Base-by-base conservation (phyloP, 2,329 filamentous ascomycete genomes). In the Sporothrix brunneoviolacea region DNA sequence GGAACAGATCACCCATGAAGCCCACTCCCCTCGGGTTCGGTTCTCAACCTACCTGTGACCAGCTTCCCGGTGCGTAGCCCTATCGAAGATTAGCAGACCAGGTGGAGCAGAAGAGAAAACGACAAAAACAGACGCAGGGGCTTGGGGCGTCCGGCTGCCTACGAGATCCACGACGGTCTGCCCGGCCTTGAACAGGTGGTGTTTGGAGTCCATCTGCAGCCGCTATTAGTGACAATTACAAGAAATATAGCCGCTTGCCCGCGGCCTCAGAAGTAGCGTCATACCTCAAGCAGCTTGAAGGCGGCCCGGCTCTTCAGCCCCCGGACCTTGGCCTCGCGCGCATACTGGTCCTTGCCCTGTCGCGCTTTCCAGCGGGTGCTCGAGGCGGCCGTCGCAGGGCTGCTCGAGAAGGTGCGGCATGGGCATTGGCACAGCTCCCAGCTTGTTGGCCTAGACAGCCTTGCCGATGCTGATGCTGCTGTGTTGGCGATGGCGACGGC, bases 121-220 rank as follows among this genome's bases (percentile, higher is more conserved):
- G n/a, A 36, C 8, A n/a, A 48, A 13, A 9, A 13, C n/a, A n/a
- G n/a, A n/a, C n/a, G n/a, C n/a, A n/a, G n/a, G n/a, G n/a, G n/a
- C n/a, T n/a, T n/a, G n/a, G n/a, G n/a, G n/a, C n/a, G n/a, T n/a
- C n/a, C n/a, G 37, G 30, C 5, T 22, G n/a, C 75, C 59, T 74
- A 89, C 88, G 58, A 98, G 72, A 69, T 98, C 93, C 46, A 98
- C 83, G 1, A 98, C 85, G 0, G 88, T 95, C 66, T 94, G 86
- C 1, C 88, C 87, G 6, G 72, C 75, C 54, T 76, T 81, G 68
- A 98, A 96, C 18, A 98, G 68, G 45, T 73, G 80, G 67, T 94
- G 85, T 60, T 86, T 88, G 16, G 82, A 72, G 69, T 97, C 86
- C 68, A 98, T 87, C 86, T 91, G 55, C 13, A 6, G n/a, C 24